Percentiles rank a stretch among this genome's conserved stretches.
Evolutionary conservation across 2,329 filamentous ascomycete genomes (phyloP).

Genomic region (Fusarium drepaniforme): DNA sequence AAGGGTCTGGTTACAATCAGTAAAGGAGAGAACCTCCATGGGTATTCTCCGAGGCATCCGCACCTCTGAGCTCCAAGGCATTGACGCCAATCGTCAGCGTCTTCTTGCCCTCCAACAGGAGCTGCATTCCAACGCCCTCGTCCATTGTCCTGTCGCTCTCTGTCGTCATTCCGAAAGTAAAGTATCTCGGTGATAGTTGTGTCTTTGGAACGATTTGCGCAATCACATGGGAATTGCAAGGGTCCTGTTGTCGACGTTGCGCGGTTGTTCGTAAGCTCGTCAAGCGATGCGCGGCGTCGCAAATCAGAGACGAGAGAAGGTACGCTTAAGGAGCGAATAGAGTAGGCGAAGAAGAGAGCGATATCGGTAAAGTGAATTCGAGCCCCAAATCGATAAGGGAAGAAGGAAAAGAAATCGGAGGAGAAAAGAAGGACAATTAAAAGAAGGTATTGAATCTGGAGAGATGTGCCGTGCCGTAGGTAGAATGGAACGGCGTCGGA

Average conservation of each 20-base stretch:
- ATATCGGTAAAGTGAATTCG: neutral
- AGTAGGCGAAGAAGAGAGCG: neutral
- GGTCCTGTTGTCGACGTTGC: slow-evolving; percentile 10
- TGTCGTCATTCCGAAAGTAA: slow-evolving; percentile 10
- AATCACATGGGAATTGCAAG: slow-evolving; percentile 9
- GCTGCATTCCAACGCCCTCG: slow-evolving; percentile 41
- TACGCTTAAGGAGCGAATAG: slow-evolving; percentile 5
- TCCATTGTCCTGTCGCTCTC: slow-evolving; percentile 35
- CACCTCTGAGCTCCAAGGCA: slow-evolving; percentile 52
- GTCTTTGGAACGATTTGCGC: slow-evolving; percentile 2
- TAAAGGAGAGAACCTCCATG: slow-evolving; percentile 1
- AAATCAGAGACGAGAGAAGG: neutral
- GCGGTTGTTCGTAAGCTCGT: neutral
- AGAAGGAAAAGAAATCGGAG: neutral
- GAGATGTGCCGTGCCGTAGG: neutral
- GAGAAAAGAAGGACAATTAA: slow-evolving; percentile 9
- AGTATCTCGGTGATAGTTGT: neutral
- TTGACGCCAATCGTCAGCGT: slow-evolving; percentile 48
- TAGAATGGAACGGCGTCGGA: slow-evolving; percentile 7
- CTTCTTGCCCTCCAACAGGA: slow-evolving; percentile 48
- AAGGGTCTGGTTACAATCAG: slow-evolving; percentile 39
- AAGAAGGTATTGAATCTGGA: slow-evolving; percentile 1
- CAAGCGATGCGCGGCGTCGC: neutral
- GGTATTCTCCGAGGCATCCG: slow-evolving; percentile 31
- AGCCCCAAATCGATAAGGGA: neutral